Evolutionary conservation across 768 basidiomycete genomes (phyloP).

Genomic region (Calocera cornea): DNA sequence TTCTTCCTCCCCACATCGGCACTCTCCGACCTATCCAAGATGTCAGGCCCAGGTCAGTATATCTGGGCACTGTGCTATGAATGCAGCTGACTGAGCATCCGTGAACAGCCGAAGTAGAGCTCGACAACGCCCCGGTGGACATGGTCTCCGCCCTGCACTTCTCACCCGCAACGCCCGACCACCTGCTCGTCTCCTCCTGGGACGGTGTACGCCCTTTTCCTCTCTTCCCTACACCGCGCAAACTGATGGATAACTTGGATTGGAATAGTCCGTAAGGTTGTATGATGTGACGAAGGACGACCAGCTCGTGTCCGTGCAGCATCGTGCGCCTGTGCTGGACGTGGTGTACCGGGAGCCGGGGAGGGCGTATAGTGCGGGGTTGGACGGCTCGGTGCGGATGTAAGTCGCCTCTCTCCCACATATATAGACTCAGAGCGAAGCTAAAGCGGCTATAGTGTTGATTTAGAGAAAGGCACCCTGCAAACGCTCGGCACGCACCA

Average conservation of each 20-base stretch:
- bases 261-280: constrained; percentile 46
- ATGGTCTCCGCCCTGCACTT: constrained; percentile 69
- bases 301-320: constrained; percentile 69
- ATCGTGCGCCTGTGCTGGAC: constrained; percentile 82
- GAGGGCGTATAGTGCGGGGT: constrained; percentile 70
- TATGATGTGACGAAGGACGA: constrained; percentile 45
- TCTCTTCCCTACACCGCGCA: constrained; percentile 13
- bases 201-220: constrained; percentile 45
- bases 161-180: constrained; percentile 64
- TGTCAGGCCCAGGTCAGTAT: not conserved
- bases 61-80: not conserved
- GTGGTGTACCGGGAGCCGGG: constrained; percentile 51
- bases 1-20: not conserved
- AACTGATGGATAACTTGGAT: no score
- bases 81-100: not conserved
- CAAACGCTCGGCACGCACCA: constrained; percentile 66
- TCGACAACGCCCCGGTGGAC: constrained; percentile 63
- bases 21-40: not conserved
- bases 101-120: not conserved
- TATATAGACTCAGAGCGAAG: not conserved
- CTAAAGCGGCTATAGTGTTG: constrained; percentile 38
- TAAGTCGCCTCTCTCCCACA: constrained; percentile 29
- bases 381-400: constrained; percentile 75
- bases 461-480: constrained; percentile 59
- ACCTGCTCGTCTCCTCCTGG: constrained; percentile 79